phyloP scores from a whole-genome alignment of 2,329 filamentous ascomycete genomes.

The Beauveria bassiana region DNA sequence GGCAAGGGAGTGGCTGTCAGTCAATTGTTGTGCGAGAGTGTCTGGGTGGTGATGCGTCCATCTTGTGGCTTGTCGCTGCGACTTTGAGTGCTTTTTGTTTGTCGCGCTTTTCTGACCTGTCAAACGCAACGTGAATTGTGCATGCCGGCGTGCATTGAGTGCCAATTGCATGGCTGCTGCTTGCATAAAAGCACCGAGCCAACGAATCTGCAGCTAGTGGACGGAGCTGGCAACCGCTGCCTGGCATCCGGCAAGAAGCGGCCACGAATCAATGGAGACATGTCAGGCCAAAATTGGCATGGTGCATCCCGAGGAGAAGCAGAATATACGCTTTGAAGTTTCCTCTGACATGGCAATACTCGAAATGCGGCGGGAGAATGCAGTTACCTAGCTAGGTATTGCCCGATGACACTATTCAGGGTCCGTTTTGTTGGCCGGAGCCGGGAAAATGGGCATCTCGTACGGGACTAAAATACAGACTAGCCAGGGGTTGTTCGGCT shows the following conservation, averaged over 20 bases:
- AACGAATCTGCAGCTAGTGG: not conserved
- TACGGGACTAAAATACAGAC: not conserved
- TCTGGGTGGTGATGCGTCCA: not conserved
- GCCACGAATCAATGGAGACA: slow-evolving; percentile 5
- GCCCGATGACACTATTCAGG: not conserved
- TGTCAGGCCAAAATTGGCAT: slow-evolving; percentile 3
- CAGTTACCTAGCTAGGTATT: not conserved
- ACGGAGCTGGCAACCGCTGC: not conserved
- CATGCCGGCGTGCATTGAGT: not conserved
- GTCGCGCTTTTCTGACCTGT: slow-evolving; percentile 2
- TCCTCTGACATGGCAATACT: no score
- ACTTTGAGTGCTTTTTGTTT: not conserved
- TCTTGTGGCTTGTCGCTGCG: not conserved
- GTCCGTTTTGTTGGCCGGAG: not conserved
- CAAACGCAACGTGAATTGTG: not conserved
- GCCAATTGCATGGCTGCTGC: not conserved
- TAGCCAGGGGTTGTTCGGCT: not conserved
- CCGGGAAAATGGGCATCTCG: not conserved
- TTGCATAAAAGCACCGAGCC: not conserved
- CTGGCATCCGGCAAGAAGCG: not conserved
- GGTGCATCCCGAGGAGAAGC: not conserved
- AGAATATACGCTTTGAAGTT: not conserved
- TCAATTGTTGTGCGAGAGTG: not conserved
- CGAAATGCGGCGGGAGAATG: no score
- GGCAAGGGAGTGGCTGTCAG: not conserved